A percentile compares a stretch with the other conserved stretches of the same genome.
Evolutionary conservation across 2,329 filamentous ascomycete species (phyloP).

Genomic region (Hirsutella rhossiliensis): DNA sequence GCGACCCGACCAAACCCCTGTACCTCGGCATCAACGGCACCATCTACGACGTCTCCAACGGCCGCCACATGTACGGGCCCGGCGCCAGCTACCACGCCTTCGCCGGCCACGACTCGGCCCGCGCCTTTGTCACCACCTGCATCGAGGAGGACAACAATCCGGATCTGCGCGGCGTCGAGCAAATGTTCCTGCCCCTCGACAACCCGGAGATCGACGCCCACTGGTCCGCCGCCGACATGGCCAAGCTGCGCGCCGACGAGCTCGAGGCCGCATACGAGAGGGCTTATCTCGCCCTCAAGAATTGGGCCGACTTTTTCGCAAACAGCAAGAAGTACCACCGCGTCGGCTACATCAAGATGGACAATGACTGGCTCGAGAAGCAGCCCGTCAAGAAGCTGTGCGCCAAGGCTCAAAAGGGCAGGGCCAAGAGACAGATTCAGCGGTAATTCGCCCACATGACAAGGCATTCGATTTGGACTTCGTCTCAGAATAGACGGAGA

Average conservation of each 20-base stretch:
- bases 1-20: constrained; percentile 61
- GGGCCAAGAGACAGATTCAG: constrained; percentile 35
- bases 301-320: constrained; percentile 77
- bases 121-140: constrained; percentile 86
- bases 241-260: constrained; percentile 48
- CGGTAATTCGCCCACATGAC: neutral
- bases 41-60: constrained; percentile 71
- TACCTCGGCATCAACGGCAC: constrained; percentile 84
- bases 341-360: constrained; percentile 62
- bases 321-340: constrained; percentile 70
- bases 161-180: constrained; percentile 78
- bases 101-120: constrained; percentile 72
- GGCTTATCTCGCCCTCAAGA: constrained; percentile 55
- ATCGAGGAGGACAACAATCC: constrained; percentile 75
- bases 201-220: constrained; percentile 48
- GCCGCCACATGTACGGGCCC: constrained; percentile 61
- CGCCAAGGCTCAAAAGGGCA: constrained; percentile 49
- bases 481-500: no score
- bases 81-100: constrained; percentile 83
- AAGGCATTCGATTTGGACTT: no score
- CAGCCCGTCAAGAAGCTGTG: constrained; percentile 55
- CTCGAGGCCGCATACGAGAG: constrained; percentile 48
- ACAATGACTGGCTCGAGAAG: constrained; percentile 48
- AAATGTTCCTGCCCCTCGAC: constrained; percentile 63
- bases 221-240: constrained; percentile 42